Evolutionary conservation across 2,329 filamentous ascomycete species (phyloP).

Genomic region (Metarhizium humberi): DNA sequence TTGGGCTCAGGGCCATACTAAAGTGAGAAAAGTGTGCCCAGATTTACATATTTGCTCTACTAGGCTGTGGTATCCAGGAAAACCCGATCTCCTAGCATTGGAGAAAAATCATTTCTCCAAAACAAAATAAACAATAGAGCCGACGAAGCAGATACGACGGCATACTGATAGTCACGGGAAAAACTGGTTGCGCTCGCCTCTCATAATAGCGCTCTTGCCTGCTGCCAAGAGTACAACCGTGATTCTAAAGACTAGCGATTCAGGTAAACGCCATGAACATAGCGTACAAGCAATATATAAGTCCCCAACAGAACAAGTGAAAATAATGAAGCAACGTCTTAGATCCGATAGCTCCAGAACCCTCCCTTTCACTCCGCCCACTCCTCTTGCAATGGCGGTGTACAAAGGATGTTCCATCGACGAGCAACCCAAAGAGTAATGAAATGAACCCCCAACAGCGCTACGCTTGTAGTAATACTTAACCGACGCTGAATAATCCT

Average conservation of each 20-base stretch:
- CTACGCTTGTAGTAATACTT: constrained; percentile 19
- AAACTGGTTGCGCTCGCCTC: not conserved
- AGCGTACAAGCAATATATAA: not conserved
- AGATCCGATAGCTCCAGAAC: not conserved
- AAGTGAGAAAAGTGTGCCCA: constrained; percentile 8
- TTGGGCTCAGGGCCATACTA: constrained; percentile 14
- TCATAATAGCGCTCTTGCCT: not conserved
- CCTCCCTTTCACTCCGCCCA: constrained; percentile 20
- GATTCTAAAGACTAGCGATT: not conserved
- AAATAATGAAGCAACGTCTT: not conserved
- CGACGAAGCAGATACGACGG: not conserved
- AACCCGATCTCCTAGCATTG: not conserved
- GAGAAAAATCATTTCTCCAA: not conserved
- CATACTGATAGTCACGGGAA: not conserved
- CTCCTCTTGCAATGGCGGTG: constrained; percentile 13
- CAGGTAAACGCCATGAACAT: not conserved
- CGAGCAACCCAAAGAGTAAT: constrained; percentile 24
- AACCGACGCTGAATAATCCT: not conserved
- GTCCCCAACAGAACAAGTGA: not conserved
- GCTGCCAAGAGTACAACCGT: not conserved
- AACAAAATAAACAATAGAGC: not conserved
- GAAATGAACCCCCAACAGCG: constrained; percentile 25
- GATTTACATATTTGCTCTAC: not conserved
- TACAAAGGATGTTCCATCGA: constrained; percentile 25
- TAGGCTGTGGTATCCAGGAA: not conserved